Base-by-base conservation (phyloP, 2,329 filamentous ascomycete species). In the Diaporthe citri region DNA sequence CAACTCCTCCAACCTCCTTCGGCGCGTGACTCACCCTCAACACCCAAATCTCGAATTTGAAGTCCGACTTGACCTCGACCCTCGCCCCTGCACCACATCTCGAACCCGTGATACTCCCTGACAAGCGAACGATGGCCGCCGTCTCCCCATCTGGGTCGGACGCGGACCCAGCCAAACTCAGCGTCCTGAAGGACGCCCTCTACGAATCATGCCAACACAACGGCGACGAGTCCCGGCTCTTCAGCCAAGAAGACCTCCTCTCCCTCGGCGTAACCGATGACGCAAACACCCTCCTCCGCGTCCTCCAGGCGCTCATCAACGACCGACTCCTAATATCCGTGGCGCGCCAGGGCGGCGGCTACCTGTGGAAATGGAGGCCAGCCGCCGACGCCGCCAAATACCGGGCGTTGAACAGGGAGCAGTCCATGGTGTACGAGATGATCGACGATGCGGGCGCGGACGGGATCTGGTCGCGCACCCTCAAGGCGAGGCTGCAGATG, bases 391-490 rank as follows among this genome's bases (percentile, higher is more conserved):
- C 91, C 3, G 87, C 88, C 78, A 92, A 92, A 90, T 93, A 83
- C 75, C 85, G 81, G 12, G 39, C 43, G 51, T 59, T 75, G 62
- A 90, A 91, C 76, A 91, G 96, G 80, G 96, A 98, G 79, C 90
- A 93, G 84, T 90, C 92, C 81, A 89, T 98, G 81, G 93, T 98
- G 36, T 98, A 97, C 88, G 91, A 92, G 78, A 91, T 95, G 79
- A 96, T 99, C 81, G 96, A 98, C 84, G 93, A 94, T 79, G 93
- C 94, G 41, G 94, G 94, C 77, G 90, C 91, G 78, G 93, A 95
- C 80, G 97, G 96, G 76, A 95, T 98, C 80, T 99, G 97, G 97
- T 93, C 93, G 76, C 95, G 95, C 82, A 93, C 92, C 20, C 93
- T 99, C 79, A 94, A 96, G 83, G 89, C 89, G 79, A 92, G 92